Evolutionary conservation across 495 filamentous ascomycete species (phyloP), one percentile per base, ranked within the genome.

Genomic region (Rusavskia elegans): DNA sequence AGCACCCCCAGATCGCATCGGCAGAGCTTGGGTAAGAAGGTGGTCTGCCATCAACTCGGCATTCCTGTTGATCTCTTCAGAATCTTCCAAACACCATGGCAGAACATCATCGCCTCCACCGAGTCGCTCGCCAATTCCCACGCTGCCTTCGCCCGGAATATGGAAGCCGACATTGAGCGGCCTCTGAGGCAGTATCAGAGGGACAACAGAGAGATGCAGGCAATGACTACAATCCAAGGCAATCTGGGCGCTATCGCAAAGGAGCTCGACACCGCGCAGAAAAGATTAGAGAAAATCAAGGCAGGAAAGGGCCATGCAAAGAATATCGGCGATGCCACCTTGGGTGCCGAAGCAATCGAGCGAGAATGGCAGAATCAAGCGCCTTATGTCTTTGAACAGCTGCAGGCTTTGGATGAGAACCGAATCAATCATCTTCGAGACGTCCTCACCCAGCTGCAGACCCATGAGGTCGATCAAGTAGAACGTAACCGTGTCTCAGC

Each of bases 361-460:
- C 77, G 82, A 55, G 84, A 94, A 64, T 99, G 93, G 93, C 84
- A 95, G 35, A 93, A 92, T 9, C 86, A 95, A 63, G 87, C 93
- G 35, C 93, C 93, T 7, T 97, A 85, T 66, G 83, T 96, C 51
- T 97, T 93, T 62, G 93, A 97, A 66, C 87, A 84, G 53, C 79
- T 99, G 17, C 93, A 99, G 65, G 81, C 87, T 7, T 70, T 89
- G 17, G 93, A 99, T 54, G 93, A 99, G 68, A 80, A 75, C 52
- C 76, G 93, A 52, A 73, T 93, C 55, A 95, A 96, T 64, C 84
- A 94, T 64, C 73, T 99, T 49, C 84, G 92, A 42, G 90, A 97
- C 66, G 82, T 85, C 49, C 75, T 99, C 39, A 97, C 92, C 2
- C 92, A 95, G 58, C 81, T 86, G 54, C 80, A 92, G 64, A 99